Percentiles rank a stretch among this genome's conserved stretches.
Conservation (phyloP, 1,284 basidiomycete species). For the Cystobasidium pallidum region DNA sequence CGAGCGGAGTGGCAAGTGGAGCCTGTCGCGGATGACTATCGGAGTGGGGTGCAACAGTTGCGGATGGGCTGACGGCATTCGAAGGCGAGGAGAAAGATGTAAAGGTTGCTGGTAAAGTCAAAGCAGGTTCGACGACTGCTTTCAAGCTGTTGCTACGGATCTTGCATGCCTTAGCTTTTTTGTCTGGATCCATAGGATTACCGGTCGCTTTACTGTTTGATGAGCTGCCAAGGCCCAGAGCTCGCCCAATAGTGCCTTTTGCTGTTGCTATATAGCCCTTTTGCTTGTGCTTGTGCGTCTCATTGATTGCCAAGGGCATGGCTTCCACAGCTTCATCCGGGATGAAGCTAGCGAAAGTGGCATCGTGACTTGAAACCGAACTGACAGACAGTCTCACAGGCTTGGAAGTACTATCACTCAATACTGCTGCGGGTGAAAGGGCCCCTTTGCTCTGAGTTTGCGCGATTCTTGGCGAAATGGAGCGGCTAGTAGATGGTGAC, state of each 20-base stretch:
- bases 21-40: background rate
- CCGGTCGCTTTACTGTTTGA: background rate
- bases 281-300: constrained; percentile 12
- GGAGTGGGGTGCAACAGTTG: background rate
- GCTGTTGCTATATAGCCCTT: constrained; percentile 45
- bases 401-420: background rate
- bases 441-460: constrained; percentile 17
- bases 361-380: background rate
- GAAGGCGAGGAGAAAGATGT: constrained; percentile 45
- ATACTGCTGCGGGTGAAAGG: constrained; percentile 26
- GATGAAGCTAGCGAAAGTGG: background rate
- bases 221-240: constrained; percentile 44
- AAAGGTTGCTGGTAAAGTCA: constrained; percentile 46
- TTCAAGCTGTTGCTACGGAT: constrained; percentile 15
- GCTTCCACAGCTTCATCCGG: constrained; percentile 6
- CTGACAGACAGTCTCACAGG: background rate
- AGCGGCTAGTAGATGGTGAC: constrained; percentile 15
- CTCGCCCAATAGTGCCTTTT: constrained; percentile 47
- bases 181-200: background rate
- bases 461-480: background rate
- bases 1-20: constrained; percentile 65
- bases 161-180: background rate
- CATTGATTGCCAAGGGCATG: constrained; percentile 3
- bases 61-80: constrained; percentile 1
- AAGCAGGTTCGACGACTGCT: constrained; percentile 30